phyloP scores from a whole-genome alignment of 2,329 filamentous ascomycete species.

The Lachnellula hyalina region DNA sequence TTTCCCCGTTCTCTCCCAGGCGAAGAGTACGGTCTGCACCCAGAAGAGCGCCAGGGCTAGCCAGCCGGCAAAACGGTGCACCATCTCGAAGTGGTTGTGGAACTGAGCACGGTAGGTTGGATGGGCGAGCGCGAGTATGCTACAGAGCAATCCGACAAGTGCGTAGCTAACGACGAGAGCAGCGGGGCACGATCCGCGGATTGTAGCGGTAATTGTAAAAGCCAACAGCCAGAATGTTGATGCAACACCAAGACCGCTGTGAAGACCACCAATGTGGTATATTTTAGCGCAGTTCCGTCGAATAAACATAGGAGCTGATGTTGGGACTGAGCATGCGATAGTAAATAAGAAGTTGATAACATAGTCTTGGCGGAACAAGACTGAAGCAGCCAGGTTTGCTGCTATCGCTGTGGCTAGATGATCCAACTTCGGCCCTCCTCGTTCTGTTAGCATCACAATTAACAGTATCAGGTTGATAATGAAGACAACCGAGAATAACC shows the following conservation, averaged over 20 bases:
- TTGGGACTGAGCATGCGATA: constrained; percentile 41
- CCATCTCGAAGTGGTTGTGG: constrained; percentile 51
- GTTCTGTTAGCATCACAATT: constrained; percentile 30
- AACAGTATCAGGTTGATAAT: constrained; percentile 42
- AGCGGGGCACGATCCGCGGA: constrained; percentile 48
- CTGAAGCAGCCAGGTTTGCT: constrained; percentile 36
- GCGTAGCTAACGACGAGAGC: constrained; percentile 21
- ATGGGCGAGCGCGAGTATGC: constrained; percentile 44
- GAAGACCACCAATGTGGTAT: constrained; percentile 50
- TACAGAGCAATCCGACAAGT: constrained; percentile 40
- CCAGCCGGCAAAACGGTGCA: constrained; percentile 54
- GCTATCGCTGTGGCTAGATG: constrained; percentile 2
- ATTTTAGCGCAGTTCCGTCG: constrained; percentile 43
- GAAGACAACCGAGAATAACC: constrained; percentile 50
- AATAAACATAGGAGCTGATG: constrained; percentile 42
- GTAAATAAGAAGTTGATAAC: constrained; percentile 48
- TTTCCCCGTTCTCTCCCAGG: constrained; percentile 50
- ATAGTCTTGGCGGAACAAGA: constrained; percentile 48
- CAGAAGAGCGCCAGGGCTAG: constrained; percentile 45
- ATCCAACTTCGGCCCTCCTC: neutral
- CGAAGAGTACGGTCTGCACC: constrained; percentile 39
- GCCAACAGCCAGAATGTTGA: constrained; percentile 42
- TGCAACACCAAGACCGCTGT: constrained; percentile 45
- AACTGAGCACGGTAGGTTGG: constrained; percentile 43
- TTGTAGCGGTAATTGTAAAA: constrained; percentile 50